phyloP scores from a whole-genome alignment of 192 early-diverging fungal species.

The Backusella tuberculispora region DNA sequence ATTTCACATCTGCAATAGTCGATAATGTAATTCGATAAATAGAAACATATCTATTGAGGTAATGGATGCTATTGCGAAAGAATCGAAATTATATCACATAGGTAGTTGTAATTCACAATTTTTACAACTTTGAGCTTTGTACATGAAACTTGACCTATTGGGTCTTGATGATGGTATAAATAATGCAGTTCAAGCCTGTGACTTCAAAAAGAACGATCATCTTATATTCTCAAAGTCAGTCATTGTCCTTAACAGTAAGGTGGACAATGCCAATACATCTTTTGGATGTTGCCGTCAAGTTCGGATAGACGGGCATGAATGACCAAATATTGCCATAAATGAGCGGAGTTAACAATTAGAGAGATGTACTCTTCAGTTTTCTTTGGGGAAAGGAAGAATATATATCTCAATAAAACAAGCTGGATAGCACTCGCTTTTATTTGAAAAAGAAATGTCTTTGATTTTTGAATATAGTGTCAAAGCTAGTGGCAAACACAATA shows the following conservation, averaged over 20 bases:
- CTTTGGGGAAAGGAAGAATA: not conserved
- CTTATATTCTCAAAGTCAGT: not conserved
- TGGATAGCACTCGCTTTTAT: not conserved
- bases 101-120: too few species aligned
- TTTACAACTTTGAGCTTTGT: not conserved
- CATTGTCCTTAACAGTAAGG: not conserved
- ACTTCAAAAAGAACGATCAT: not conserved
- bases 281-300: not conserved
- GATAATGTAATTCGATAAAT: not conserved
- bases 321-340: not conserved
- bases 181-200: not conserved
- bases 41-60: too few species aligned
- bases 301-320: not conserved
- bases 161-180: not conserved
- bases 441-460: not conserved
- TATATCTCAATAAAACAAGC: too few species aligned
- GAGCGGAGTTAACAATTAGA: not conserved
- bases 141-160: not conserved
- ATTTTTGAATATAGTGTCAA: not conserved
- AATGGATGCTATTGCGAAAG: too few species aligned
- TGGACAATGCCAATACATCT: not conserved
- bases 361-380: not conserved
- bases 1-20: not conserved
- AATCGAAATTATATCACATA: too few species aligned
- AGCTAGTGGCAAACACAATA: not conserved